Evolutionary conservation across 176 grass and related monocot genomes (phyloP), one percentile per base, ranked within the genome.

Genomic region (Cenchrus fungigraminus): DNA sequence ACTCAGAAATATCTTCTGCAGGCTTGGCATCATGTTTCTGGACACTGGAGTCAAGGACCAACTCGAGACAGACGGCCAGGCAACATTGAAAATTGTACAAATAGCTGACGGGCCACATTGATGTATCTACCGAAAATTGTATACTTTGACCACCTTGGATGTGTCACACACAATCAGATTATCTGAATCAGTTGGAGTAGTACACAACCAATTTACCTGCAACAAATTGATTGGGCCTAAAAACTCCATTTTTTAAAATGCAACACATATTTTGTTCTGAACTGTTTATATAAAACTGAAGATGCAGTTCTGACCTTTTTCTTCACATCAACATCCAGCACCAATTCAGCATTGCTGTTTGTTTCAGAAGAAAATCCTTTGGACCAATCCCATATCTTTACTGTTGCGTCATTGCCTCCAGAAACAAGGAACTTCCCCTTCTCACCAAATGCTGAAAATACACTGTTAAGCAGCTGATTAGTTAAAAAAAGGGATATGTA

Each of bases 321-420:
- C 68, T 94, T 94, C 34, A 92, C 77, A 90, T 95, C 74, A 85
- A 98, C 91, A 78, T 88, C 86, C 75, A 98, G 79, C 56, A 81
- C 82, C 52, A 94, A 78, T 90, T 90, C 83, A 78, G 61, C 80
- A 61, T 74, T 88, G 46, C 42, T 87, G 83, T 78, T 85, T 84
- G 87, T 80, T 86, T 95, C 85, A 75, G 86, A 87, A 82, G 77
- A 90, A 85, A 94, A 94, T 61, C 80, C 77, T 86, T 88, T 95
- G 11, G 87, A 92, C 96, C 93, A 98, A 92, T 95, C 84, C 96
- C 96, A 98, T 46, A 98, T 75, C 88, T 98, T 98, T 45, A 98
- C 80, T 34, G 74, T 73, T 77, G 96, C 84, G 86, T 98, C 96
- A 83, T 98, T 98, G 75, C 93, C 96, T 65, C 96, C 96, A 0